Base-by-base conservation (phyloP, 2,329 filamentous ascomycete species). In the Penicillium sp. region DNA sequence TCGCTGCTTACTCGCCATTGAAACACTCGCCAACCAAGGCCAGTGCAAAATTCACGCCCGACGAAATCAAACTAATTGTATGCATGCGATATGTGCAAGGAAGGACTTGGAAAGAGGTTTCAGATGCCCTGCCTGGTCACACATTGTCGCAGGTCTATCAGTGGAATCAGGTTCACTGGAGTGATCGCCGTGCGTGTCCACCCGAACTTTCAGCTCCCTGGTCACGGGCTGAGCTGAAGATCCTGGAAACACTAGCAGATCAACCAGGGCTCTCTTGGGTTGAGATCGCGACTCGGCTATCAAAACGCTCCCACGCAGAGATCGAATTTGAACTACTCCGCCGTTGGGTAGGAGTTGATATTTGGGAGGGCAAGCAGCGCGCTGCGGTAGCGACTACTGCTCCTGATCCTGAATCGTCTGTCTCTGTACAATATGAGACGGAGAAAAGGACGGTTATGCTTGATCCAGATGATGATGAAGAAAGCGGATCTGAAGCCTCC, bases 301-400 rank as follows among this genome's bases (percentile, higher is more conserved):
- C 71, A 6, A 64, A 66, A 33, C 70, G 74, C 25, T 68, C 71
- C 16, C 64, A 65, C 46, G 59, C 66, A 22, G 74, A 76, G 55
- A 66, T 76, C 33, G 75, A 78, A 56, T 73, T 72, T 59, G 70
- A 76, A 53, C 58, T 76, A 56, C 61, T 78, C 58, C 67, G 68
- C 55, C 64, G 71, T 26, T 77, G 73, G 72, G 70, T 64, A 48
- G 67, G 68, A 11, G 67, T 67, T 43, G 64, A 67, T 19, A 60
- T 60, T 30, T 65, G 60, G 61, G 59, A 57, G 48, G 53, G 58
- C 10, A 55, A 45, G 2, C 52, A 63, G 11, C 40, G 52, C 3
- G 37, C 19, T 25, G 13, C 4, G 2, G 22, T n/a, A 16, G 25
- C 33, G 6, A 42, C 37, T 13, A 22, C 16, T 19, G 7, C 51